phyloP scores from a whole-genome alignment of 257 asterid genomes.

The Petunia secreta region DNA sequence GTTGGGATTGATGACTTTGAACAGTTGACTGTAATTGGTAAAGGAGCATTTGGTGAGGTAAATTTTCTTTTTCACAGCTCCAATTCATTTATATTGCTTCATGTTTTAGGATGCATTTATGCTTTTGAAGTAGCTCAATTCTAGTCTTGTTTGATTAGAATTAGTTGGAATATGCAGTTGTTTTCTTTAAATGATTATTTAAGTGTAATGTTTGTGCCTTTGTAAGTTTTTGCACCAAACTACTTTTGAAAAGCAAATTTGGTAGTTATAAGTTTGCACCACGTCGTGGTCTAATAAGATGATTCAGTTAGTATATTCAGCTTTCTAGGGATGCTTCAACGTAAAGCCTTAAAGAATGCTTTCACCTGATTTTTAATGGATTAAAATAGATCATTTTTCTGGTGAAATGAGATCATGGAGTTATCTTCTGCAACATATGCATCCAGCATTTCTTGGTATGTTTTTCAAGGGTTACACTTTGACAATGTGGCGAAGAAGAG shows the following conservation, averaged over 20 bases:
- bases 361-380: neutral
- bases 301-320: neutral
- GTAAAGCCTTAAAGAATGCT: neutral
- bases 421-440: neutral
- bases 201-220: neutral
- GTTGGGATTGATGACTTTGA: constrained; percentile 97
- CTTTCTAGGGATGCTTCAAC: neutral
- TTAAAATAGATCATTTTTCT: constrained; percentile 1
- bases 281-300: neutral
- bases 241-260: neutral
- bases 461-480: neutral
- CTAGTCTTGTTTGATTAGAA: constrained; percentile 14
- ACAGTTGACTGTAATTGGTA: constrained; percentile 86
- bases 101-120: neutral
- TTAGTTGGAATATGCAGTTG: constrained; percentile 7
- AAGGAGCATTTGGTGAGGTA: constrained; percentile 98
- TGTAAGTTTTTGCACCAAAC: neutral
- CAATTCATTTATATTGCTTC: neutral
- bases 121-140: neutral
- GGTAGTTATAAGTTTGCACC: neutral
- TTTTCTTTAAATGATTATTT: neutral
- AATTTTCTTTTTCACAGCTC: neutral
- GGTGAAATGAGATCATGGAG: neutral
- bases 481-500: neutral
- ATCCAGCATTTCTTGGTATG: neutral